These are phyloP conservation scores for Leucaena leucocephala DNA, from an alignment of 306 rosid species.

Conservation along the genomic window DNA sequence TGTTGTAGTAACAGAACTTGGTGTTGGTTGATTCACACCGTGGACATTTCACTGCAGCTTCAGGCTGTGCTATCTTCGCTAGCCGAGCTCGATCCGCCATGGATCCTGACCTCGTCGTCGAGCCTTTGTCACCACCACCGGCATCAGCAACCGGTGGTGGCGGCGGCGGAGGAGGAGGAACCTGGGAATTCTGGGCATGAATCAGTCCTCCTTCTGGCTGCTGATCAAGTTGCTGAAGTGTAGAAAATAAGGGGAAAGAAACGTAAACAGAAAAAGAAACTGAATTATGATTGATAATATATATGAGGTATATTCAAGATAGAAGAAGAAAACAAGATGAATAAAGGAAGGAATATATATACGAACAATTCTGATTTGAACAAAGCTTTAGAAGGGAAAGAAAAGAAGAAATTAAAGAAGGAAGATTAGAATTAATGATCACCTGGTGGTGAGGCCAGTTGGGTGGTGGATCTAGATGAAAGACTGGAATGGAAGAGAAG, in stretches of 20 bases:
- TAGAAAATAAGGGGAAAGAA: background rate
- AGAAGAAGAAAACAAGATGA: background rate
- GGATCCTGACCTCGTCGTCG: constrained; percentile 61
- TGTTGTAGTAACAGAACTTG: constrained; percentile 90
- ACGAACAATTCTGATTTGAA: constrained; percentile 29
- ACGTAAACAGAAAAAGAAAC: background rate
- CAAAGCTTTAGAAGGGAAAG: constrained; percentile 47
- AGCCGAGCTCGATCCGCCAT: constrained; percentile 75
- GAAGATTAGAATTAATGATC: constrained; percentile 22
- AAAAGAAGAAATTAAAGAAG: background rate
- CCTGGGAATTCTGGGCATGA: constrained; percentile 37
- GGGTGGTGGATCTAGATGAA: constrained; percentile 85
- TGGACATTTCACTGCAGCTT: constrained; percentile 67
- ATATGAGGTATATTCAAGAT: constrained; percentile 67
- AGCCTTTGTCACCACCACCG: constrained; percentile 15
- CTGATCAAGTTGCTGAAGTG: constrained; percentile 44
- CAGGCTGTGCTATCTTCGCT: constrained; percentile 70
- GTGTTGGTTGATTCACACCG: constrained; percentile 87
- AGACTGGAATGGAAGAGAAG: constrained; percentile 77
- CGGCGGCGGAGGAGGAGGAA: constrained; percentile 26
- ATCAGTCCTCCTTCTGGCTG: constrained; percentile 31
- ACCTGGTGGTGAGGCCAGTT: constrained; percentile 86
- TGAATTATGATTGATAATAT: constrained; percentile 24
- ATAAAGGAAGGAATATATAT: background rate
- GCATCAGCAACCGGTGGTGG: constrained; percentile 24